Evolutionary conservation across 371 early-diverging fungal genomes (phyloP), one percentile per base, ranked within the genome.

Genomic region (Mucor ambiguus): DNA sequence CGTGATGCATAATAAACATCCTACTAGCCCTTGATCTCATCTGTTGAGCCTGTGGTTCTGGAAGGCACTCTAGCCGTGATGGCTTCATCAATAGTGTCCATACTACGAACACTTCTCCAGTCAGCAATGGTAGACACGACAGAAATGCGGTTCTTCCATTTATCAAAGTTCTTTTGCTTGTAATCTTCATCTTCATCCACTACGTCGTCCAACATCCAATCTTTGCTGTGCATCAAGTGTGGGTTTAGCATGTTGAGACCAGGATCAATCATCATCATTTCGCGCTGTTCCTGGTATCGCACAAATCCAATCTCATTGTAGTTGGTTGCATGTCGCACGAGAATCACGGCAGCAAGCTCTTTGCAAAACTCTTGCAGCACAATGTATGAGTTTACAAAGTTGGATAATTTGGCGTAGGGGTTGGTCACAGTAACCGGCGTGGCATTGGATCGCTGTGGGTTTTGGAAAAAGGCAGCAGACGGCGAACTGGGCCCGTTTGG

Each of bases 361-460:
- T 88, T 88, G 67, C 87, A 87, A 60, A 89, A 89, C 49, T 88
- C 89, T 64, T 89, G 88, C 11, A 89, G 58, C 1, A 88, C 83
- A 60, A 88, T 86, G 61, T 83, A 89, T 2, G 86, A 81, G 52
- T 86, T 77, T 6, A 89, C 85, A 71, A 89, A 89, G n/a, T 83
- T 77, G n/a, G 81, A 70, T 10, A 81, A 61, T 35, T 83, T 83
- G 10, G 83, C 81, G 69, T 79, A 83, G 0, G 81, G 81, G 26
- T 81, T 83, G n/a, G 83, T 81, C 72, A 83, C 77, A 3, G 83
- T 83, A 10, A 83, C 74, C 7, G 83, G 83, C 4, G 83, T 83
- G 1, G 81, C 85, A 70, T 80, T 87, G 56, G 77, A 71, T 41
- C 61, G 78, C 43, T 67, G 86, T 59, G 76, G 61, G 54, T 77